phyloP scores from a whole-genome alignment of 768 basidiomycete species.

The Lentinula boryana region DNA sequence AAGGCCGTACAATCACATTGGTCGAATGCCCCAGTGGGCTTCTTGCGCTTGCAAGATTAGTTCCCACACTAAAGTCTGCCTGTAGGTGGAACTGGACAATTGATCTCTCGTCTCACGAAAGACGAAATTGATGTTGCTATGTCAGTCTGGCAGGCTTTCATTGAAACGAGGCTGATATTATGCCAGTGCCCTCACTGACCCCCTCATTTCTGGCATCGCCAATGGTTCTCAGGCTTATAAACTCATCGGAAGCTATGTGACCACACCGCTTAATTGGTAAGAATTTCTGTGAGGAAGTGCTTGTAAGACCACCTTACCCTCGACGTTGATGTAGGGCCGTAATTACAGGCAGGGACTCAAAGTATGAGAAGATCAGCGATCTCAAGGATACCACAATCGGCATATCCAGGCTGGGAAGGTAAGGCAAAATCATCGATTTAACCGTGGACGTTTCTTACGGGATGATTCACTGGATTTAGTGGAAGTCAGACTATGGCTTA shows the following conservation, averaged over 20 bases:
- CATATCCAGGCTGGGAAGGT: constrained; percentile 87
- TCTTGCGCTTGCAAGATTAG: neutral
- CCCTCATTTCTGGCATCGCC: constrained; percentile 87
- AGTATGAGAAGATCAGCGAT: constrained; percentile 65
- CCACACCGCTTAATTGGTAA: constrained; percentile 83
- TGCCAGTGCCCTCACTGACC: constrained; percentile 79
- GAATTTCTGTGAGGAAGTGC: constrained; percentile 9
- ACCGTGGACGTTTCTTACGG: neutral
- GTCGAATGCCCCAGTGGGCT: constrained; percentile 83
- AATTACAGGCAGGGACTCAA: constrained; percentile 74
- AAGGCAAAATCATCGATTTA: constrained; percentile 5
- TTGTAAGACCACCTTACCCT: neutral
- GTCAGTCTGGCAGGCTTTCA: constrained; percentile 30
- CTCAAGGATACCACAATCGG: constrained; percentile 80
- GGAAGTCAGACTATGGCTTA: constrained; percentile 95
- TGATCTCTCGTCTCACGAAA: constrained; percentile 68
- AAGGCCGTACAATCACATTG: constrained; percentile 68
- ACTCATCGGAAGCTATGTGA: constrained; percentile 89
- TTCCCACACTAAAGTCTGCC: neutral
- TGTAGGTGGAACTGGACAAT: constrained; percentile 78
- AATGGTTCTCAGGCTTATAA: constrained; percentile 86
- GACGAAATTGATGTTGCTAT: constrained; percentile 82
- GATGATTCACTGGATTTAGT: constrained; percentile 26
- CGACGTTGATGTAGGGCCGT: constrained; percentile 66
- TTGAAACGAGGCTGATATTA: neutral